A percentile compares a stretch with the other conserved stretches of the same genome.
Evolutionary conservation across 441 rosid species (phyloP).

Genomic region (Gossypium schwendimanii): DNA sequence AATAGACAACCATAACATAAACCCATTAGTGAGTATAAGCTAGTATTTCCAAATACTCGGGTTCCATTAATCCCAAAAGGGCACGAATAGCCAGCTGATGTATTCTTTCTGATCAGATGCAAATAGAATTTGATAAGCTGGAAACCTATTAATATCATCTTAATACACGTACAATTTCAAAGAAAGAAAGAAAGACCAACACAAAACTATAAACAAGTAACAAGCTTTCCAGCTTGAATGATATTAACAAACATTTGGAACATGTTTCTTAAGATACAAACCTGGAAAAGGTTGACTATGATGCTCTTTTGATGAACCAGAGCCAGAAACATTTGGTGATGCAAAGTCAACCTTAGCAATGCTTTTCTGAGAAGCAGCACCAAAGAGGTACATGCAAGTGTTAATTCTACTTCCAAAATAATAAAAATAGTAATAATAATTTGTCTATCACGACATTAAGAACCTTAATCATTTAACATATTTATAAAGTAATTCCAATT

Average conservation of each 20-base stretch:
- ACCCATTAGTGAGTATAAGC: background rate
- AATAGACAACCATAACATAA: background rate
- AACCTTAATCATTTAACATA: background rate
- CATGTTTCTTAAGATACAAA: conserved; percentile 26
- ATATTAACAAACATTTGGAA: background rate
- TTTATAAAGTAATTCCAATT: background rate
- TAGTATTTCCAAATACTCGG: background rate
- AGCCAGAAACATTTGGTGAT: conserved; percentile 41
- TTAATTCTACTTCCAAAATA: background rate
- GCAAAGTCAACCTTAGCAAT: conserved; percentile 30
- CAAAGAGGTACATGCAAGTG: background rate
- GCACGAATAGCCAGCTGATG: background rate
- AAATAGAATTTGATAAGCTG: background rate
- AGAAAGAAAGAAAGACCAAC: background rate
- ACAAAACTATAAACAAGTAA: background rate
- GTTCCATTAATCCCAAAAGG: background rate
- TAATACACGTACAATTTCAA: background rate
- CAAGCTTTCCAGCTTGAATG: background rate
- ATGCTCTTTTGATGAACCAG: conserved; percentile 49
- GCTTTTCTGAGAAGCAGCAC: conserved; percentile 32
- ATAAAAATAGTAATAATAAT: background rate
- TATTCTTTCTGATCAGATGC: background rate
- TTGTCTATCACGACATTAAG: background rate
- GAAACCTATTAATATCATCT: background rate
- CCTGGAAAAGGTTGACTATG: conserved; percentile 52